Conservation (phyloP, 192 early-diverging fungal genomes). For the Helicostylum pulchrum region DNA sequence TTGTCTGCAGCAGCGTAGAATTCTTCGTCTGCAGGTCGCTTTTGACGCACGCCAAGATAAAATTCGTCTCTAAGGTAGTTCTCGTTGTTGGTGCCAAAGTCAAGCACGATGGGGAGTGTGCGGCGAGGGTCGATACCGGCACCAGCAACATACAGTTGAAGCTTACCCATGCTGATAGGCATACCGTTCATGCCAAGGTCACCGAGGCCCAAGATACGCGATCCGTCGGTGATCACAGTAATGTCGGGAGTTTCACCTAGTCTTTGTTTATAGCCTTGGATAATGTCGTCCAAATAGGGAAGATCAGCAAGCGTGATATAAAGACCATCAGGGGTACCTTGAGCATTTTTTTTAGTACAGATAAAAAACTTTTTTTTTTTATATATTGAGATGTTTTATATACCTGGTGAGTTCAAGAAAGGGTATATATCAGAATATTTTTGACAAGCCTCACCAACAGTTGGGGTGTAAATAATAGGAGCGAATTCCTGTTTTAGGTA, state of each 20-base stretch:
- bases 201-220: constrained; percentile 90
- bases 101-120: constrained; percentile 88
- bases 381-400: background rate
- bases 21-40: constrained; percentile 57
- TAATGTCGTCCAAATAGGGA: constrained; percentile 71
- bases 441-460: constrained; percentile 81
- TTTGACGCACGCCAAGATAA: constrained; percentile 79
- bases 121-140: constrained; percentile 82
- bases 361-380: background rate
- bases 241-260: constrained; percentile 64
- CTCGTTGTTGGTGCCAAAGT: constrained; percentile 89
- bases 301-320: constrained; percentile 78
- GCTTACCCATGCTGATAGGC: constrained; percentile 94
- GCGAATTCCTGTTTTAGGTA: constrained; percentile 58
- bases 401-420: constrained; percentile 71
- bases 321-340: constrained; percentile 69
- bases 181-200: constrained; percentile 95
- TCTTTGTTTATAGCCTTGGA: constrained; percentile 72
- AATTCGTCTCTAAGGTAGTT: constrained; percentile 80
- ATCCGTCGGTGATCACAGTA: constrained; percentile 94
- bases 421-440: constrained; percentile 88
- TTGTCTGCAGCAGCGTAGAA: constrained; percentile 85
- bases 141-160: constrained; percentile 86
- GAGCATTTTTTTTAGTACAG: background rate
- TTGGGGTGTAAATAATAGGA: constrained; percentile 81